A percentile compares a stretch with the other conserved stretches of the same genome.
Conservation (phyloP, 306 rosid species). For the Cicer arietinum region DNA sequence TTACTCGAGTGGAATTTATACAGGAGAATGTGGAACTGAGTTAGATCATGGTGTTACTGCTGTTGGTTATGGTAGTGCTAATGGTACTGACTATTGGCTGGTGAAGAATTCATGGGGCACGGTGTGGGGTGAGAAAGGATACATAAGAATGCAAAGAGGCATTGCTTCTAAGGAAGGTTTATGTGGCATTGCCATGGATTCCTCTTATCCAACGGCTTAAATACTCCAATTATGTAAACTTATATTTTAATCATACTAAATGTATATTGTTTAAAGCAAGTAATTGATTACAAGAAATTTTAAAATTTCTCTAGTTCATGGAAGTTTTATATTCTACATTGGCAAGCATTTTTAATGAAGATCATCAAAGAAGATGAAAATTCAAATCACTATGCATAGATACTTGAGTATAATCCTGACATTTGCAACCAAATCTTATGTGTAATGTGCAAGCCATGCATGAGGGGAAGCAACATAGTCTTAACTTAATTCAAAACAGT, state of each 20-base stretch:
- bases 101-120: constrained; percentile 54
- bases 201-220: constrained; percentile 42
- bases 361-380: background rate
- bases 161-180: constrained; percentile 38
- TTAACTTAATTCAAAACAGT: background rate
- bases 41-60: constrained; percentile 51
- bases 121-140: constrained; percentile 48
- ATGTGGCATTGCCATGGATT: constrained; percentile 51
- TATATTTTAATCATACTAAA: no score
- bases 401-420: background rate
- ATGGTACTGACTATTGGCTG: constrained; percentile 48
- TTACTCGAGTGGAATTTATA: constrained; percentile 36
- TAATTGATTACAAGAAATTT: no score
- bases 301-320: no score
- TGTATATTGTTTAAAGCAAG: no score
- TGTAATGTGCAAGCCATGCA: background rate
- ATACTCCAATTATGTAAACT: background rate
- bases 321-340: no score
- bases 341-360: no score
- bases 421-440: background rate
- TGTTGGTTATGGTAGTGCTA: constrained; percentile 42
- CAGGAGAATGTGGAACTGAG: constrained; percentile 44
- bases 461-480: no score
- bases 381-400: background rate
- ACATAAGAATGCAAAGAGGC: constrained; percentile 45